A percentile compares a stretch with the other conserved stretches of the same genome.
These are phyloP conservation scores for Lasiodiplodia sp. DNA, from an alignment of 2,329 filamentous ascomycete species.

Conservation along the genomic window DNA sequence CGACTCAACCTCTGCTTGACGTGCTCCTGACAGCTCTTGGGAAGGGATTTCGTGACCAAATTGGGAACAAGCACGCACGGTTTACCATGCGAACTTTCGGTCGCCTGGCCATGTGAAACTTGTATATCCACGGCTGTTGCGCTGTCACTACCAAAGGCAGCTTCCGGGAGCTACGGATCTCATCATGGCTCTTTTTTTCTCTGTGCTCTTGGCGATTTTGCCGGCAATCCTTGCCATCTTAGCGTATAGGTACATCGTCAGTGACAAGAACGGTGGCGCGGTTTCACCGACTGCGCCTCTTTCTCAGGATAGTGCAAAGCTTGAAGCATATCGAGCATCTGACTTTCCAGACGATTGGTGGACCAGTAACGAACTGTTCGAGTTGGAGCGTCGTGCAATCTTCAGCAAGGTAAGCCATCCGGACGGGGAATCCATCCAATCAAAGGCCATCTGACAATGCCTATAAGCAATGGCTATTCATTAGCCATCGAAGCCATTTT, in stretches of 20 bases:
- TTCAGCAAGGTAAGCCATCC: slow-evolving; percentile 53
- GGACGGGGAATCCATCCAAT: not conserved
- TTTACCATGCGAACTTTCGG: slow-evolving; percentile 1
- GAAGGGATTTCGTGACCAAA: slow-evolving; percentile 8
- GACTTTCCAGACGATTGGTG: slow-evolving; percentile 52
- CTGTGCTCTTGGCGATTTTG: not conserved
- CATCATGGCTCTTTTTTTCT: not conserved
- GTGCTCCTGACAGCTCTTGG: not conserved
- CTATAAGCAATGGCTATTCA: slow-evolving; percentile 47
- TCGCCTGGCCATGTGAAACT: not conserved
- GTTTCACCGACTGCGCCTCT: not conserved
- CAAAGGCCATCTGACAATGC: slow-evolving; percentile 18
- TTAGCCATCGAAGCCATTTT: slow-evolving; percentile 47
- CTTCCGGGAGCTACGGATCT: not conserved
- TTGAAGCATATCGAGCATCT: slow-evolving; percentile 36
- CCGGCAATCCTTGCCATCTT: not conserved
- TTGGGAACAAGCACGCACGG: not conserved
- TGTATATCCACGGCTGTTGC: slow-evolving; percentile 19
- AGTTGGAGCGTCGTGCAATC: slow-evolving; percentile 58
- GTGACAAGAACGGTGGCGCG: not conserved
- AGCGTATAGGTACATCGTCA: slow-evolving; percentile 3
- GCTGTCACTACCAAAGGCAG: not conserved
- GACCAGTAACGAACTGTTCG: slow-evolving; percentile 52
- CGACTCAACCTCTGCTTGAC: not conserved
- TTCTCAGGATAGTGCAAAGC: slow-evolving; percentile 38